These are phyloP conservation scores for Sporothrix luriei DNA, from an alignment of 2,329 filamentous ascomycete genomes.

Conservation along the genomic window DNA sequence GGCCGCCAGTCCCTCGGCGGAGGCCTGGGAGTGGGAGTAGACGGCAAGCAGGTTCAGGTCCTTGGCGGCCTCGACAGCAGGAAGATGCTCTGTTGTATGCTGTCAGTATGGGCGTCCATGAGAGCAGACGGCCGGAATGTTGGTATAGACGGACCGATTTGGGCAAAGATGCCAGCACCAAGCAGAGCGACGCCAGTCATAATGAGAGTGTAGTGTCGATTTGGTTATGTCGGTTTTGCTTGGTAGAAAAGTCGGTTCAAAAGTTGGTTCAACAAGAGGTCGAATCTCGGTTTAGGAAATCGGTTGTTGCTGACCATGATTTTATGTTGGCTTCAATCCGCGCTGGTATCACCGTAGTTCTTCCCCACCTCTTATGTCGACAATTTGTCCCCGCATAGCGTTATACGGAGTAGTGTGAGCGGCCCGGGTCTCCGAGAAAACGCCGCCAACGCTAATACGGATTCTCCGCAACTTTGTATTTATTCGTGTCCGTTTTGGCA, in stretches of 20 bases:
- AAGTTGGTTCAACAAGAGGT: no score
- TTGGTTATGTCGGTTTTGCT: no score
- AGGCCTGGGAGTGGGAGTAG: slow-evolving; percentile 64
- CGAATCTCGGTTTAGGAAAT: background rate
- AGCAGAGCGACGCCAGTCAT: slow-evolving; percentile 17
- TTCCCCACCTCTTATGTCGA: background rate
- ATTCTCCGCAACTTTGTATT: background rate
- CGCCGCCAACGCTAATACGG: background rate
- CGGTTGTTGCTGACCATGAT: background rate
- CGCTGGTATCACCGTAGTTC: no score
- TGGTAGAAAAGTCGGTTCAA: background rate
- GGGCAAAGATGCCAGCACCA: slow-evolving; percentile 21
- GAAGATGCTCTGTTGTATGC: slow-evolving; percentile 44
- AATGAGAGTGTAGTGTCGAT: background rate
- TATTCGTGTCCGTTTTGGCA: background rate
- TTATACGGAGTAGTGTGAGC: background rate
- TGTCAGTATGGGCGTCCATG: background rate
- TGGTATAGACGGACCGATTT: background rate
- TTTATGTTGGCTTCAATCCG: no score
- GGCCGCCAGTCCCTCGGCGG: slow-evolving; percentile 53
- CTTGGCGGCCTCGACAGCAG: slow-evolving; percentile 59
- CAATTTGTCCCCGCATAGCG: background rate
- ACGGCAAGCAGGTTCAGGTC: slow-evolving; percentile 62
- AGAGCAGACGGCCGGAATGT: background rate
- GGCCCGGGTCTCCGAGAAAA: slow-evolving; percentile 5